Evolutionary conservation across 2,329 filamentous ascomycete species (phyloP).

Genomic region (Cadophora malorum): DNA sequence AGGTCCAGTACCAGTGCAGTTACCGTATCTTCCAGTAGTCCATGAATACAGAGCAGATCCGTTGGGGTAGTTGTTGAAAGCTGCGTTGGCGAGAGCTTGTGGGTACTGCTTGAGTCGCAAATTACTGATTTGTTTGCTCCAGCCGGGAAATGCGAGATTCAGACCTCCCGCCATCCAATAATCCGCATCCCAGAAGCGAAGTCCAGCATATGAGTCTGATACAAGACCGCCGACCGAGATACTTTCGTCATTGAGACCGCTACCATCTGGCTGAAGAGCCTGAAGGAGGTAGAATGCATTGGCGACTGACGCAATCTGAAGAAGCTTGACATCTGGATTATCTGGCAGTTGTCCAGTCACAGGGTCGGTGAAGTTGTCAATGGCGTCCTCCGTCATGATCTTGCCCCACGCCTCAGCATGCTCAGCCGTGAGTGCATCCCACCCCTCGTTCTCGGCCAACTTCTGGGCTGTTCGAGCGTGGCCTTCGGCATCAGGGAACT

Average conservation of each 20-base stretch:
- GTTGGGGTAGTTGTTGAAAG: constrained; percentile 63
- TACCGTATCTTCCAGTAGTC: constrained; percentile 71
- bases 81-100: constrained; percentile 66
- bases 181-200: constrained; percentile 51
- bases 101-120: constrained; percentile 64
- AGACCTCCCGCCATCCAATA: constrained; percentile 60
- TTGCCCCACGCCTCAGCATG: constrained; percentile 68
- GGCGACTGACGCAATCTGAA: constrained; percentile 60
- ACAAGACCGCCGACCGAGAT: constrained; percentile 72
- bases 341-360: constrained; percentile 65
- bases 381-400: constrained; percentile 64
- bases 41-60: constrained; percentile 70
- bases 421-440: constrained; percentile 56
- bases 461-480: constrained; percentile 62
- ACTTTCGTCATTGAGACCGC: constrained; percentile 65
- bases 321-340: constrained; percentile 57
- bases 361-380: constrained; percentile 67
- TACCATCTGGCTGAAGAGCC: constrained; percentile 53
- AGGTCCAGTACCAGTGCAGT: constrained; percentile 67
- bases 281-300: constrained; percentile 64
- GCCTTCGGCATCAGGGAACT: constrained; percentile 62
- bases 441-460: constrained; percentile 59
- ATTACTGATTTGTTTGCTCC: constrained; percentile 67
- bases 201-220: constrained; percentile 71
- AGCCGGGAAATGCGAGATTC: constrained; percentile 66